Percentiles rank a stretch among this genome's conserved stretches.
These are phyloP conservation scores for Sporothrix sp. DNA, from an alignment of 2,329 filamentous ascomycete species.

Conservation along the genomic window DNA sequence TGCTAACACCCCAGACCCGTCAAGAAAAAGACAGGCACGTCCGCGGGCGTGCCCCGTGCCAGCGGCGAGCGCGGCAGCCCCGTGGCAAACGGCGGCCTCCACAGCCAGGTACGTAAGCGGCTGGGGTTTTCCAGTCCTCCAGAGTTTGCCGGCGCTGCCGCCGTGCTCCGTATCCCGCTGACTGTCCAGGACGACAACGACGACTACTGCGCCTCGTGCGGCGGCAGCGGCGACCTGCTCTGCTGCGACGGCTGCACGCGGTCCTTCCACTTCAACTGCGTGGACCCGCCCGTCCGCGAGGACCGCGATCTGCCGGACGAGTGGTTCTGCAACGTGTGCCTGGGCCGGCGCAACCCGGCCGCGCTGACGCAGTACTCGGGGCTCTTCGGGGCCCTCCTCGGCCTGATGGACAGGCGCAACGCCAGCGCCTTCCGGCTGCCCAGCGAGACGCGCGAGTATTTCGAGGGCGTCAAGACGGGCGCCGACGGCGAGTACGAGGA, in stretches of 20 bases:
- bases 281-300: conserved; percentile 67
- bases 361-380: conserved; percentile 39
- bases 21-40: conserved; percentile 63
- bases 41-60: conserved; percentile 57
- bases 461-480: conserved; percentile 69
- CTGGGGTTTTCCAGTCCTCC: neutral
- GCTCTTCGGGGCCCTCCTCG: conserved; percentile 54
- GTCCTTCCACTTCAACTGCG: conserved; percentile 83
- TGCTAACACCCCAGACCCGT: conserved; percentile 45
- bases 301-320: conserved; percentile 56
- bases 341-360: conserved; percentile 39
- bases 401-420: conserved; percentile 56
- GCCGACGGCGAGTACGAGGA: conserved; percentile 75
- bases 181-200: conserved; percentile 60
- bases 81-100: conserved; percentile 43
- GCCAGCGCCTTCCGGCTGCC: conserved; percentile 67
- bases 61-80: conserved; percentile 56
- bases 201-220: conserved; percentile 81
- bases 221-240: conserved; percentile 72
- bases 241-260: conserved; percentile 90
- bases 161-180: conserved; percentile 1
- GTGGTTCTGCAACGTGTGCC: conserved; percentile 76
- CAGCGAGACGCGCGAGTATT: conserved; percentile 59
- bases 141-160: too few species aligned
- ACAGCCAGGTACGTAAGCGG: conserved; percentile 49